These are phyloP conservation scores for Scutellaria minor DNA, from an alignment of 257 asterid genomes.

Conservation along the genomic window DNA sequence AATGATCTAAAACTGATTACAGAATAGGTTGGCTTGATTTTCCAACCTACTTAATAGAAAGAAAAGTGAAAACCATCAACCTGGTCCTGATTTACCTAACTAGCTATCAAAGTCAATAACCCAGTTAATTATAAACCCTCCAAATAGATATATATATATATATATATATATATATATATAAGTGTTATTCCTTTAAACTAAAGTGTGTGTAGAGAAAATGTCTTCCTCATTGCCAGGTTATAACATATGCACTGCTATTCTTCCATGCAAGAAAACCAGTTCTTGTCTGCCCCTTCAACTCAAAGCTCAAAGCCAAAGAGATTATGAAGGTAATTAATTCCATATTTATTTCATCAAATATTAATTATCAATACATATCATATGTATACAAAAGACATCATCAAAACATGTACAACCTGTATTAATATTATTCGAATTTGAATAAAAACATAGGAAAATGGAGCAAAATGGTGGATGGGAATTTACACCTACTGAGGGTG, in stretches of 20 bases:
- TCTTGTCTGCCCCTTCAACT: constrained; percentile 29
- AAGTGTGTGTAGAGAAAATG: constrained; percentile 22
- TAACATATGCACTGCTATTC: constrained; percentile 12
- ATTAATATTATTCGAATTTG: too few relatives aligned
- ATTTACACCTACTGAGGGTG: constrained; percentile 44
- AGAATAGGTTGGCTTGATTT: too few relatives aligned
- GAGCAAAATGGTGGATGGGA: constrained; percentile 47
- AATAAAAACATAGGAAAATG: constrained; percentile 40
- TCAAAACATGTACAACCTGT: too few relatives aligned
- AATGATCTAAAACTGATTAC: too few relatives aligned
- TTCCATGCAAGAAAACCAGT: constrained; percentile 32
- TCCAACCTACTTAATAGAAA: too few relatives aligned
- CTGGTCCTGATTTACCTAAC: too few relatives aligned
- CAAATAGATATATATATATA: neutral
- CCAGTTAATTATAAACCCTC: neutral
- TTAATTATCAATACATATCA: too few relatives aligned
- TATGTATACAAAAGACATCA: too few relatives aligned
- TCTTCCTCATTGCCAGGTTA: constrained; percentile 22
- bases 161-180: neutral
- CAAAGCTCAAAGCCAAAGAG: constrained; percentile 46
- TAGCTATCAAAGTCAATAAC: neutral
- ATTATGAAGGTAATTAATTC: constrained; percentile 41
- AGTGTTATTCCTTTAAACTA: neutral
- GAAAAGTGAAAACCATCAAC: too few relatives aligned
- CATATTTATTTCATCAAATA: too few relatives aligned